phyloP scores from a whole-genome alignment of 768 basidiomycete species.

The Megacollybia marginata region DNA sequence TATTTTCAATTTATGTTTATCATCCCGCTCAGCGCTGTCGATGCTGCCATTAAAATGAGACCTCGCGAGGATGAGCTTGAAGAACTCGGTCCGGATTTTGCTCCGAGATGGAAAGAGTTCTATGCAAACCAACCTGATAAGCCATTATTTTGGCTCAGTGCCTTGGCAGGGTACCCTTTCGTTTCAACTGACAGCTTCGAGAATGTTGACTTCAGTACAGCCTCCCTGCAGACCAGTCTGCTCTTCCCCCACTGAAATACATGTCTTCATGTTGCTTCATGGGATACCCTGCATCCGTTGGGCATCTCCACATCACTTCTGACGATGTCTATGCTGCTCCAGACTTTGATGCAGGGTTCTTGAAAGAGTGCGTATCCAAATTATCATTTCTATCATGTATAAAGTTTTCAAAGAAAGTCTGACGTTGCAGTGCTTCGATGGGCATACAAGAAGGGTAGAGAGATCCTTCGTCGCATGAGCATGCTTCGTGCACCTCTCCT shows the following conservation, averaged over 20 bases:
- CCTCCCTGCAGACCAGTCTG: too few relatives aligned
- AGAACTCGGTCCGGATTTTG: slow-evolving; percentile 42
- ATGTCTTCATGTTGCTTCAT: too few relatives aligned
- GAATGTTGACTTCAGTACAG: too few relatives aligned
- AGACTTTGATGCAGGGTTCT: slow-evolving; percentile 37
- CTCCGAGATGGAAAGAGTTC: slow-evolving; percentile 39
- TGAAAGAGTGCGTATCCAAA: slow-evolving; percentile 32
- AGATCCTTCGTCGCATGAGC: slow-evolving; percentile 48
- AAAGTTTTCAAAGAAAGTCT: slow-evolving; percentile 19
- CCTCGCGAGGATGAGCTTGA: slow-evolving; percentile 42
- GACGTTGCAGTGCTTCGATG: slow-evolving; percentile 41
- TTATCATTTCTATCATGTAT: not conserved
- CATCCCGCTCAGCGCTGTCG: slow-evolving; percentile 34
- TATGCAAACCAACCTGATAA: slow-evolving; percentile 49
- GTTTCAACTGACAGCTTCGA: not conserved
- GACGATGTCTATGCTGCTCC: too few relatives aligned
- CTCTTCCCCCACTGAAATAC: too few relatives aligned
- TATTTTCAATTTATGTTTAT: not conserved
- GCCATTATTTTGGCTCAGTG: slow-evolving; percentile 37
- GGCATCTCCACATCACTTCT: too few relatives aligned
- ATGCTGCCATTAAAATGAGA: slow-evolving; percentile 50
- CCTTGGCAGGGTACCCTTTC: slow-evolving; percentile 30
- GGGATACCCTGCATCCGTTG: too few relatives aligned
- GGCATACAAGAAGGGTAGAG: slow-evolving; percentile 48
- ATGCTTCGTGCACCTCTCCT: slow-evolving; percentile 30